phyloP scores from a whole-genome alignment of 1,139 yeast species.

The Sugiyamaella pinicola region DNA sequence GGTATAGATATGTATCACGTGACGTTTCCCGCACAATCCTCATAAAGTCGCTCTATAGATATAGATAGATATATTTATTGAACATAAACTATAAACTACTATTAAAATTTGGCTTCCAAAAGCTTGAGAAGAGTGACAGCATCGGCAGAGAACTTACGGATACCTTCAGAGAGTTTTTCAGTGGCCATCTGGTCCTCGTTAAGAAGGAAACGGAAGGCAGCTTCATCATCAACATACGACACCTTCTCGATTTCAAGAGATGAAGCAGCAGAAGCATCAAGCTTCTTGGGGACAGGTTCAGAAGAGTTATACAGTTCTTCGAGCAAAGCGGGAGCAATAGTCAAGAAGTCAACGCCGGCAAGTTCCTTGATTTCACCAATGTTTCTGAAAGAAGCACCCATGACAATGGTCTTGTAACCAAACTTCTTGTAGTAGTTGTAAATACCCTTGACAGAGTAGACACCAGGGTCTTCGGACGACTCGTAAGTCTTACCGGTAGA shows the following conservation, averaged over 20 bases:
- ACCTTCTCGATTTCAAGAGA: slow-evolving; percentile 66
- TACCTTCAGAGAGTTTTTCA: slow-evolving; percentile 97
- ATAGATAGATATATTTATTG: no score
- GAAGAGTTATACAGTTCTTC: slow-evolving; percentile 83
- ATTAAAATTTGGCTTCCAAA: slow-evolving; percentile 58
- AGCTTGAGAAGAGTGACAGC: slow-evolving; percentile 79
- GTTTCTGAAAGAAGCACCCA: slow-evolving; percentile 99
- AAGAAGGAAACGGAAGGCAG: slow-evolving; percentile 84
- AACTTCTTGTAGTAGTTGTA: slow-evolving; percentile 98
- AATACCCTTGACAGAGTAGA: slow-evolving; percentile 78
- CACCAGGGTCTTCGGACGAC: slow-evolving; percentile 92
- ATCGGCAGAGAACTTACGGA: slow-evolving; percentile 95
- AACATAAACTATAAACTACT: no score
- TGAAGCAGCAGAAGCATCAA: slow-evolving; percentile 65
- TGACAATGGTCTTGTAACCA: slow-evolving; percentile 95
- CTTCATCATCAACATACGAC: slow-evolving; percentile 79
- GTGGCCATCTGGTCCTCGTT: slow-evolving; percentile 99
- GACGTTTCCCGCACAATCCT: no score
- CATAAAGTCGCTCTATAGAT: no score
- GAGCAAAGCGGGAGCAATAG: slow-evolving; percentile 91
- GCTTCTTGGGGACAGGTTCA: slow-evolving; percentile 76
- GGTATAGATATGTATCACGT: slow-evolving; percentile 5
- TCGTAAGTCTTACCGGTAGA: slow-evolving; percentile 86
- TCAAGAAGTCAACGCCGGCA: slow-evolving; percentile 96
- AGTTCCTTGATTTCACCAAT: slow-evolving; percentile 92